phyloP scores from a whole-genome alignment of 1,139 yeast genomes.

The Debaryomyces sp. region DNA sequence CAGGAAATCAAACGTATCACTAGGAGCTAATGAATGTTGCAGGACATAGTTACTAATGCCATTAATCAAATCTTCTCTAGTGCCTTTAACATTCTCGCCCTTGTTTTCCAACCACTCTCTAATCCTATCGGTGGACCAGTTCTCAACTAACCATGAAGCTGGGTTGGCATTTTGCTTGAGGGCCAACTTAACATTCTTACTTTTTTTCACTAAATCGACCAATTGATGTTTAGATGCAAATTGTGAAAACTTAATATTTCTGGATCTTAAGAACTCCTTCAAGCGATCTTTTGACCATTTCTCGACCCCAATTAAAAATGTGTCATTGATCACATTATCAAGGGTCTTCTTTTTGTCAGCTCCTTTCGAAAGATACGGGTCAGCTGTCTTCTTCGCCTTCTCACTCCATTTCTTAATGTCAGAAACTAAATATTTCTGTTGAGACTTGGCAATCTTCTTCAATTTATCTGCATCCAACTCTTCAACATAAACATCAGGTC shows the following conservation, averaged over 20 bases:
- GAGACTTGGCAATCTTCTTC: conserved; percentile 19
- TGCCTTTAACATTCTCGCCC: conserved; percentile 27
- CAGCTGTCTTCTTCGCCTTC: conserved; percentile 25
- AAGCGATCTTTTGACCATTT: conserved; percentile 53
- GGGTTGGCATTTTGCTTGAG: conserved; percentile 21
- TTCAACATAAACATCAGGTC: conserved; percentile 24
- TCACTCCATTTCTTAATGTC: conserved; percentile 44
- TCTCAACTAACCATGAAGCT: conserved; percentile 24
- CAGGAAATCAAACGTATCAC: conserved; percentile 16
- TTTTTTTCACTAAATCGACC: conserved; percentile 47
- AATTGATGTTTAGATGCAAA: conserved; percentile 50
- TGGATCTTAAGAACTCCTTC: conserved; percentile 51
- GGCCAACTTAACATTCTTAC: conserved; percentile 44
- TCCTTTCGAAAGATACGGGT: conserved; percentile 29
- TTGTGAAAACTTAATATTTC: conserved; percentile 51
- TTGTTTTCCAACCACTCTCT: conserved; percentile 27
- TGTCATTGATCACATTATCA: conserved; percentile 43
- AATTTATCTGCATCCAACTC: conserved; percentile 22
- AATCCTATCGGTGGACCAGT: conserved; percentile 23
- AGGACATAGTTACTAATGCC: conserved; percentile 17
- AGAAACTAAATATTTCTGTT: conserved; percentile 39
- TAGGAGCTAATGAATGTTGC: conserved; percentile 4
- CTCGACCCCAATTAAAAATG: conserved; percentile 48
- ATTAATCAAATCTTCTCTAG: conserved; percentile 25
- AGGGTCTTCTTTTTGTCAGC: conserved; percentile 21